Percentiles rank a stretch among this genome's conserved stretches.
These are phyloP conservation scores for Simplicillium aogashimaense DNA, from an alignment of 2,329 filamentous ascomycete species.

Conservation along the genomic window DNA sequence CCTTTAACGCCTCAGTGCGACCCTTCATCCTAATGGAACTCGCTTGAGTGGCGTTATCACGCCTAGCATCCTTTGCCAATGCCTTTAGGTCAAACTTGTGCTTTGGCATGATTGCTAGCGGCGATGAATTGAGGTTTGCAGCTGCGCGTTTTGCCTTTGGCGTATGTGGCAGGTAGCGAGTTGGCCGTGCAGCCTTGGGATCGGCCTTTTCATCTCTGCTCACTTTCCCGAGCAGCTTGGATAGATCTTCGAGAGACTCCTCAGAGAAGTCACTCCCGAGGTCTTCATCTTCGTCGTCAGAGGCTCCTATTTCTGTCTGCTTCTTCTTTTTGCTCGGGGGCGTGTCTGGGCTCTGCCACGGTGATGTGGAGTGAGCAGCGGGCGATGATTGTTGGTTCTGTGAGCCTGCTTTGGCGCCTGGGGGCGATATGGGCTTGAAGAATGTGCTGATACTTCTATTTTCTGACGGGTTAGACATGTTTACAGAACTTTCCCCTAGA, in stretches of 20 bases:
- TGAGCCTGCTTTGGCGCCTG: too few species aligned
- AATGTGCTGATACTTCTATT: too few species aligned
- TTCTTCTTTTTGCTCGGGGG: slow-evolving; percentile 33
- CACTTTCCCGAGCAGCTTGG: slow-evolving; percentile 18
- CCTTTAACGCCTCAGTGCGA: slow-evolving; percentile 4
- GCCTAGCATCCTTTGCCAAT: slow-evolving; percentile 47
- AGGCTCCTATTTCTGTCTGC: slow-evolving; percentile 52
- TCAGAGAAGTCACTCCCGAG: slow-evolving; percentile 44
- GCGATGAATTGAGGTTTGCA: slow-evolving; percentile 30
- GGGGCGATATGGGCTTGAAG: too few species aligned
- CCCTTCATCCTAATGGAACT: slow-evolving; percentile 26
- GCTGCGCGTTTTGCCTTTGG: slow-evolving; percentile 38
- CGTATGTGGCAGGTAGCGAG: slow-evolving; percentile 20
- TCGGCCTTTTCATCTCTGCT: slow-evolving; percentile 10
- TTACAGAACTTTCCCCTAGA: too few species aligned
- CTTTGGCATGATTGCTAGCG: slow-evolving; percentile 38
- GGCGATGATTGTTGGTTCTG: too few species aligned
- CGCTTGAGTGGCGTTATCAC: slow-evolving; percentile 49
- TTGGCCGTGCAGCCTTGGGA: slow-evolving; percentile 7
- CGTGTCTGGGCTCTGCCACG: not conserved
- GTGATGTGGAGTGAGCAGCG: too few species aligned
- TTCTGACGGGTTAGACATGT: too few species aligned
- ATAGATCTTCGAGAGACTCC: slow-evolving; percentile 46
- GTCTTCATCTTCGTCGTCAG: slow-evolving; percentile 65
- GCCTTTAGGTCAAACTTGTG: slow-evolving; percentile 56